Evolutionary conservation across 495 filamentous ascomycete species (phyloP), one percentile per base, ranked within the genome.

Genomic region (Podospora comata): DNA sequence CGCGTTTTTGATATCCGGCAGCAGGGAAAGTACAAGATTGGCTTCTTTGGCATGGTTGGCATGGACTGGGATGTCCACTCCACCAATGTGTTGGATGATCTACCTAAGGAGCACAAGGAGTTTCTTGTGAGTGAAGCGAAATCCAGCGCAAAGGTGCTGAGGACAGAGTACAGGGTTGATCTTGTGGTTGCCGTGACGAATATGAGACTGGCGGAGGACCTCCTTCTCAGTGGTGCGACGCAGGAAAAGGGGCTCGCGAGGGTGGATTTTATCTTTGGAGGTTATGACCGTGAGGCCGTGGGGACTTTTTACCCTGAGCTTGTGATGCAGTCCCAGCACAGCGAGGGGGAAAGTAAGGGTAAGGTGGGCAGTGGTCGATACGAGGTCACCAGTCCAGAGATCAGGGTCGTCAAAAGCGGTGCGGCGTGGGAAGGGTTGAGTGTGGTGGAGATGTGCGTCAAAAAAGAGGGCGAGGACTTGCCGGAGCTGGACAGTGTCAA

Each of bases 31-130:
- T 48, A 63, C 30, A 28, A 32, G n/a, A 63, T 63, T 23, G 15
- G 61, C 7, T 63, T 63, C 61, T 63, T 63, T 32, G 34, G 61
- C 2, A 63, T 63, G 61, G 61, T 63, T 19, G 34, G 61, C 4
- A 19, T 63, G 28, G 61, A 63, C 32, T 63, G 30, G 61, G 61
- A 63, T 48, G 15, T 16, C 39, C 39, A 16, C 39, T 16, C 9
- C 39, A 30, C 23, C 59, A 18, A 7, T 27, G 19, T 7, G 3
- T 4, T 4, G 2, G 23, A 61, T 26, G 30, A 28, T 4, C n/a
- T 61, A 7, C 23, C 27, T 18, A 13, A 18, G 1, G n/a, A 20
- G 59, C 30, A 32, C 16, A 28, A 26, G 30, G 5, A 61, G 59
- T 30, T 28, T 4, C 20, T 61, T 26, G 59, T 32, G 23, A 27